Percentiles rank a stretch among this genome's conserved stretches.
Evolutionary conservation across 345 rosid genomes (phyloP).

Genomic region (Rubroshorea leprosula): DNA sequence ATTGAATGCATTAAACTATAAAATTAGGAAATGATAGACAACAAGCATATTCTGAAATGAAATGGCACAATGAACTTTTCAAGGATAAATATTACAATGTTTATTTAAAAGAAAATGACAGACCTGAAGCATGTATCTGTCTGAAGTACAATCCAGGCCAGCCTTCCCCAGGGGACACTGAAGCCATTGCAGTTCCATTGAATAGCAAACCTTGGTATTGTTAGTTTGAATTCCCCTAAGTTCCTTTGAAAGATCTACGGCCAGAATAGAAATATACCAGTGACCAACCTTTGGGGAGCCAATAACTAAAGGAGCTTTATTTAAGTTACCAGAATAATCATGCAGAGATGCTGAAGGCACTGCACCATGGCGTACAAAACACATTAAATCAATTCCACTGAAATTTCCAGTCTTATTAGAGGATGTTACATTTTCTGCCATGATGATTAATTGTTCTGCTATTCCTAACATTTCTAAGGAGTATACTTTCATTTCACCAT

Average conservation of each 20-base stretch:
- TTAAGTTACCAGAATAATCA: constrained; percentile 66
- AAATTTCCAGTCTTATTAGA: constrained; percentile 23
- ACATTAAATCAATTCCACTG: constrained; percentile 41
- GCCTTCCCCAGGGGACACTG: constrained; percentile 79
- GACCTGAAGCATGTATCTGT: constrained; percentile 74
- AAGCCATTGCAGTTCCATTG: constrained; percentile 47
- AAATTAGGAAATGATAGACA: too few species aligned
- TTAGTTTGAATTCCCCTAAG: constrained; percentile 26
- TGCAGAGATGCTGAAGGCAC: constrained; percentile 53
- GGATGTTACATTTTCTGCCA: constrained; percentile 35
- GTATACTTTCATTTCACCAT: constrained; percentile 56
- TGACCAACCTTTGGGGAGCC: constrained; percentile 65
- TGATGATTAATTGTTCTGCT: constrained; percentile 53
- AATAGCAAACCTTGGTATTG: constrained; percentile 53
- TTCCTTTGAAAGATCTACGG: constrained; percentile 40
- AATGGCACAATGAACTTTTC: too few species aligned
- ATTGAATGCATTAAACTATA: too few species aligned
- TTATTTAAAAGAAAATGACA: background rate
- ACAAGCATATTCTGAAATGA: too few species aligned
- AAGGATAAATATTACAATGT: too few species aligned
- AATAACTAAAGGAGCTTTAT: constrained; percentile 51
- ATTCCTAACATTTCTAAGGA: constrained; percentile 53
- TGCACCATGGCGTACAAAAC: constrained; percentile 74
- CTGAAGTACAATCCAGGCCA: constrained; percentile 63
- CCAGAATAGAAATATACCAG: constrained; percentile 65